These are phyloP conservation scores for Exophiala lecanii-corni DNA, from an alignment of 2,329 filamentous ascomycete species.

Conservation along the genomic window DNA sequence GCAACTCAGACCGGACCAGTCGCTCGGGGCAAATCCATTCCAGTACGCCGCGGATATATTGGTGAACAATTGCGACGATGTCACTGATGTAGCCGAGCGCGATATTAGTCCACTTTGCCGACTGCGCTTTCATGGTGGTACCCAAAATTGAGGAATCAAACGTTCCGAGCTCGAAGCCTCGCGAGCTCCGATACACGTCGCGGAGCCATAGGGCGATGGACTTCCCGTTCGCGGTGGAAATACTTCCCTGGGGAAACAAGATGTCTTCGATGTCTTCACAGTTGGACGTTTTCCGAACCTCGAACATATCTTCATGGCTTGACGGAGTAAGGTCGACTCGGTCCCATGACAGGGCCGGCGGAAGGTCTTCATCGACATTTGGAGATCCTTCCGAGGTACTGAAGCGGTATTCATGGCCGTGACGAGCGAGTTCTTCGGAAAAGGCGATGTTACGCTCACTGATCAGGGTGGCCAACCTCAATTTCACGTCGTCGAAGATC, in stretches of 20 bases:
- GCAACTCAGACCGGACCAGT: constrained; percentile 41
- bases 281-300: not conserved
- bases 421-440: no score
- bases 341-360: no score
- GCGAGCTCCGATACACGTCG: constrained; percentile 18
- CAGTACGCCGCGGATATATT: constrained; percentile 48
- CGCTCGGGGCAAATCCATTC: constrained; percentile 41
- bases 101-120: constrained; percentile 3
- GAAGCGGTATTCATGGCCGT: constrained; percentile 32
- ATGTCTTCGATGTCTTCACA: no score
- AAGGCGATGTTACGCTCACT: no score
- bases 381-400: not conserved
- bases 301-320: not conserved
- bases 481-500: constrained; percentile 31
- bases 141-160: constrained; percentile 2
- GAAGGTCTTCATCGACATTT: not conserved
- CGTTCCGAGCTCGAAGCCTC: constrained; percentile 53
- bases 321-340: no score
- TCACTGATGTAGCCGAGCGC: constrained; percentile 30
- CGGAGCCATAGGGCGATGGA: no score
- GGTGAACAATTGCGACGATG: constrained; percentile 49
- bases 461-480: no score
- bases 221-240: no score
- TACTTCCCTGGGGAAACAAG: no score
- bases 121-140: constrained; percentile 5